Conservation (phyloP, 441 rosid species). For the Hura crepitans region DNA sequence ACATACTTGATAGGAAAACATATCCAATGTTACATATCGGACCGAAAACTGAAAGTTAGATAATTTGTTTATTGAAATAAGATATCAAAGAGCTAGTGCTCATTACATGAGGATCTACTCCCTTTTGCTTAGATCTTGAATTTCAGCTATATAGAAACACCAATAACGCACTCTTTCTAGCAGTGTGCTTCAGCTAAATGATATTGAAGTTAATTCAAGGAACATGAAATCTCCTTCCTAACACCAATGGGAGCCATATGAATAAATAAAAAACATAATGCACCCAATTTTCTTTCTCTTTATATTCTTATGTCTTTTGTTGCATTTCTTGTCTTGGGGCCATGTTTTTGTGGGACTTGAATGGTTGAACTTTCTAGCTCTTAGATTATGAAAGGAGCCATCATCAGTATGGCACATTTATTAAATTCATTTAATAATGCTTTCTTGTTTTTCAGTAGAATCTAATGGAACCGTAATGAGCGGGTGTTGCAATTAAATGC, state of each 20-base stretch:
- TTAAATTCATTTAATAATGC: not conserved
- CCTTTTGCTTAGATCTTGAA: not conserved
- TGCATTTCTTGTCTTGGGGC: constrained; percentile 9
- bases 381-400: not conserved
- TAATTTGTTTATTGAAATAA: not conserved
- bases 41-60: not conserved
- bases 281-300: not conserved
- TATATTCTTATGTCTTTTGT: not conserved
- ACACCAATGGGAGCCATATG: no score
- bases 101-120: not conserved
- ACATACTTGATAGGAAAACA: not conserved
- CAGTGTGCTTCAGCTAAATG: no score
- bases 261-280: not conserved
- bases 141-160: not conserved
- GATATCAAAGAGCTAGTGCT: no score
- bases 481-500: not conserved
- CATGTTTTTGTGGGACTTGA: constrained; percentile 18
- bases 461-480: not conserved
- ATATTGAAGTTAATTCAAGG: no score
- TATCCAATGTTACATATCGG: not conserved
- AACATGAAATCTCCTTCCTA: no score
- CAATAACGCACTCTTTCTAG: not conserved
- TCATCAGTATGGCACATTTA: not conserved
- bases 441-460: not conserved
- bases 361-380: constrained; percentile 4